Evolutionary conservation across 495 filamentous ascomycete genomes (phyloP), one percentile per base, ranked within the genome.

Genomic region (Penicillium silybi): DNA sequence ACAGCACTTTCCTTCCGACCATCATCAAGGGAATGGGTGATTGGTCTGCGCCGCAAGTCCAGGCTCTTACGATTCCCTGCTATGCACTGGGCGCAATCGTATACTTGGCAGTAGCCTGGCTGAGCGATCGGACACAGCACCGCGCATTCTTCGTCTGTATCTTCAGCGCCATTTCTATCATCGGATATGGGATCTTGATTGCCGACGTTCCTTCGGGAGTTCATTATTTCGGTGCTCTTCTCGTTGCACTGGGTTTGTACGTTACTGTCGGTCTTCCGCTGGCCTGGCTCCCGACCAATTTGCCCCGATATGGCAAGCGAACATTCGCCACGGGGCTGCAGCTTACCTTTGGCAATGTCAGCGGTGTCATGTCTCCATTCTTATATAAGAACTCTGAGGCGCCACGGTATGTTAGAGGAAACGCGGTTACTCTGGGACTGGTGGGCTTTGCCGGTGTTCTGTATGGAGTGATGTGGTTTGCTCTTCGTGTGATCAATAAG

Each of bases 1-100:
- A 81, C 65, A 83, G 79, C 53, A 89, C 85, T 1, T 92, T 92
- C 58, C 71, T 90, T 3, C 87, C 88, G 0, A 92, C 85, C 19
- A 90, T 92, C 56, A 89, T 92, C 68, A 69, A 80, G 23, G 82
- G 76, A 10, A 78, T 89, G 48, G 84, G 84, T 2, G 59, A 70
- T 15, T 89, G 84, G 79, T 72, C 79, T 0, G 69, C 70, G 0
- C 77, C 85, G 0, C 67, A 87, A 49, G 75, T 86, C 16, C 88
- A 92, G 65, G 78, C 86, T 20, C 78, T 90, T n/a, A 90, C 86
- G 0, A 86, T 92, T 38, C 88, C 88, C 4, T 87, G 85, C 63
- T 92, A 90, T 57, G 78, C 77, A 37, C 62, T 89, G 9, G 88
- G 86, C 0, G 85, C 85, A 0, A 71, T 85, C 26, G 77, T 75